phyloP scores from a whole-genome alignment of 1,284 basidiomycete species.

The Inonotus hispidus region DNA sequence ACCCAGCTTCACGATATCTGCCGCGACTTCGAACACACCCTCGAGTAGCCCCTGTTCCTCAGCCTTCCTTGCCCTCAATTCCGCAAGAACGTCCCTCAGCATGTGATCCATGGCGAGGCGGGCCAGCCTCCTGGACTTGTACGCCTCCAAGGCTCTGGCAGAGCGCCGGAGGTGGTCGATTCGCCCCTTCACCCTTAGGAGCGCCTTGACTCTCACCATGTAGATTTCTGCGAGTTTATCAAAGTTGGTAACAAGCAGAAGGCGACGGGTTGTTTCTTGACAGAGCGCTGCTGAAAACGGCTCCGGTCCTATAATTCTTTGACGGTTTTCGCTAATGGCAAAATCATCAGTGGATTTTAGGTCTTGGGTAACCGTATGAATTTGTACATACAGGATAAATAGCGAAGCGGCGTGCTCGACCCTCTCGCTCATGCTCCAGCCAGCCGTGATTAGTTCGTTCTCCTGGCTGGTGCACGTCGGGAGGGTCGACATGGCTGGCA shows the following conservation, averaged over 20 bases:
- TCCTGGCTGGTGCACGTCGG: background rate
- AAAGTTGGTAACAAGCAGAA: background rate
- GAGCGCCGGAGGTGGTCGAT: conserved; percentile 2
- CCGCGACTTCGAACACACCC: background rate
- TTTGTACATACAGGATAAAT: background rate
- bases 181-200: background rate
- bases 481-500: background rate
- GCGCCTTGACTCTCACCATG: background rate
- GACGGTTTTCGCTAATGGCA: background rate
- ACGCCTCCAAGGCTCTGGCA: background rate
- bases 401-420: background rate
- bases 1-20: background rate
- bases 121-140: background rate
- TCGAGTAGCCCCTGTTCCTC: conserved; percentile 5
- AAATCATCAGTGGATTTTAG: background rate
- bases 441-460: background rate
- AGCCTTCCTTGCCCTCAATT: background rate
- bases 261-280: background rate
- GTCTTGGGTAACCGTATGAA: too few relatives aligned
- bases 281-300: background rate
- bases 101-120: background rate
- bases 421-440: background rate
- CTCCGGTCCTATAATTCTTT: background rate
- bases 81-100: background rate
- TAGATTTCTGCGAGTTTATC: background rate